Conservation (phyloP, 768 basidiomycete species). For the Mycena filopes region DNA sequence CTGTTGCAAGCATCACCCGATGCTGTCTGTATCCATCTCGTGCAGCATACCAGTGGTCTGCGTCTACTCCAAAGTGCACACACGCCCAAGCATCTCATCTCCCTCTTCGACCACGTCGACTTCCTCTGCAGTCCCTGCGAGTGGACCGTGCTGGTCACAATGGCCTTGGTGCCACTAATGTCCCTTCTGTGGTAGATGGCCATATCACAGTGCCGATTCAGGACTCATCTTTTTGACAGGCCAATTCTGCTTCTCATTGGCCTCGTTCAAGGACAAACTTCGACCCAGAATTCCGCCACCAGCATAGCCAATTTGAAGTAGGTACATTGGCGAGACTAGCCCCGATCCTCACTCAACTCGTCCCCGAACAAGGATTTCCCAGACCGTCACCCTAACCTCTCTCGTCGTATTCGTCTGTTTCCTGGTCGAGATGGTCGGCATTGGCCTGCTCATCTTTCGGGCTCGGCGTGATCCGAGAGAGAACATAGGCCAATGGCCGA, state of each 20-base stretch:
- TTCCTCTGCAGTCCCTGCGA: not conserved
- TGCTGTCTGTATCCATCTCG: not conserved
- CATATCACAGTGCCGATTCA: not conserved
- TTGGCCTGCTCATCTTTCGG: not conserved
- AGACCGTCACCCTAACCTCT: not conserved
- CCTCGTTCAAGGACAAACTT: not conserved
- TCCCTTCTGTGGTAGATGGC: not conserved
- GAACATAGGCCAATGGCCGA: not conserved
- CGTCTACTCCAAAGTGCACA: not conserved
- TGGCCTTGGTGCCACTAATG: not conserved
- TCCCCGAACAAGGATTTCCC: not conserved
- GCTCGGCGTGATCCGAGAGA: not conserved
- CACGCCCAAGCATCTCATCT: not conserved
- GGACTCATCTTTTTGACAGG: not conserved
- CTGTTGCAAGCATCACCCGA: not conserved
- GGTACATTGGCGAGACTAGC: not conserved
- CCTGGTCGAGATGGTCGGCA: not conserved
- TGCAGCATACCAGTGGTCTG: not conserved
- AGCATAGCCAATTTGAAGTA: too few species aligned
- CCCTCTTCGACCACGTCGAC: not conserved
- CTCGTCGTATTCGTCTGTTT: slow-evolving; percentile 4
- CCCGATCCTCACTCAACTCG: too few species aligned
- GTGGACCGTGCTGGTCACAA: slow-evolving; percentile 8
- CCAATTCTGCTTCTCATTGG: not conserved
- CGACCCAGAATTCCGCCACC: too few species aligned